Conservation (phyloP, 129 eudicot genomes). For the Mikania micrantha region DNA sequence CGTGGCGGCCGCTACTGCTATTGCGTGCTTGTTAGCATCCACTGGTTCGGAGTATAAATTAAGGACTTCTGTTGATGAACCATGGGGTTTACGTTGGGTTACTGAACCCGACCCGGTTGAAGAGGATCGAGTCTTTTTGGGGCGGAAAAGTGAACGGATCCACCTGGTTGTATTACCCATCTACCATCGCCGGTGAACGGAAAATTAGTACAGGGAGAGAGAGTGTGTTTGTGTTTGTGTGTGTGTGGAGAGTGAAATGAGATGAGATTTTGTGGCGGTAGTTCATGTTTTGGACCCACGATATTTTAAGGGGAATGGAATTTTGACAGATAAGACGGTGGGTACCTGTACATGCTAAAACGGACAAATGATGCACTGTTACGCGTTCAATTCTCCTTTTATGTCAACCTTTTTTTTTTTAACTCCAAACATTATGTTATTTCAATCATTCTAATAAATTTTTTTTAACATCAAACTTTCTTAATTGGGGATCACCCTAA, state of each 20-base stretch:
- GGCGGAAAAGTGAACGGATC: conserved; percentile 52
- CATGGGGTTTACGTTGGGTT: not conserved
- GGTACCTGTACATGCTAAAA: not conserved
- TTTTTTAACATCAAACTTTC: no score
- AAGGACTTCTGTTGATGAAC: not conserved
- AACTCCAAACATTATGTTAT: no score
- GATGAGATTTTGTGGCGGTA: conserved; percentile 22
- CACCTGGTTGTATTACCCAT: conserved; percentile 66
- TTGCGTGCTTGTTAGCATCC: conserved; percentile 85
- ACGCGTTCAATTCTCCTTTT: not conserved
- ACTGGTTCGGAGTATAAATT: conserved; percentile 15
- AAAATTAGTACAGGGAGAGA: not conserved
- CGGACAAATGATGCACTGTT: conserved; percentile 24
- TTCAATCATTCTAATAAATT: no score
- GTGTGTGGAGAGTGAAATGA: not conserved
- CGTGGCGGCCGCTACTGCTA: conserved; percentile 95
- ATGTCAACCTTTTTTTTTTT: no score
- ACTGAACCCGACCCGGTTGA: conserved; percentile 16
- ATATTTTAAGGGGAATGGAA: conserved; percentile 11
- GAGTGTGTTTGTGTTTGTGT: no score
- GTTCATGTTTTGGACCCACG: conserved; percentile 29
- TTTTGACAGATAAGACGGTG: conserved; percentile 23
- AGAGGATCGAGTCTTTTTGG: conserved; percentile 29
- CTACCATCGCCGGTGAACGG: conserved; percentile 12
- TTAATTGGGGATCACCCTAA: no score